These are phyloP conservation scores for Podila horticola DNA, from an alignment of 192 early-diverging fungal genomes.

Conservation along the genomic window DNA sequence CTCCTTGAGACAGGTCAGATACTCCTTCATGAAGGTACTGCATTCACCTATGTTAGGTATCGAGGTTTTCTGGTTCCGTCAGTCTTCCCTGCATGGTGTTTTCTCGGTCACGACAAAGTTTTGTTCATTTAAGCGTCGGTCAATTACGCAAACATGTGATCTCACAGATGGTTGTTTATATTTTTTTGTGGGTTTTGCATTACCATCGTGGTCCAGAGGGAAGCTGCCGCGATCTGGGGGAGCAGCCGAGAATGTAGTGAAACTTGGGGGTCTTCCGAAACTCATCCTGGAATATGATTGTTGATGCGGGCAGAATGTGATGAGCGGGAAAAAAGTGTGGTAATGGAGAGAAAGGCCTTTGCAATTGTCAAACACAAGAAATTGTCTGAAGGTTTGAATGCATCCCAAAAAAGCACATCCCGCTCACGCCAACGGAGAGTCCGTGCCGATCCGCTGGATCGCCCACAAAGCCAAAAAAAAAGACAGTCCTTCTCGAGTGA, in stretches of 20 bases:
- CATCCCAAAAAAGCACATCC: too few relatives aligned
- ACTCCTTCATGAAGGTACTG: constrained; percentile 78
- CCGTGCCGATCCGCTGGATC: too few relatives aligned
- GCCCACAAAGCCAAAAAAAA: too few relatives aligned
- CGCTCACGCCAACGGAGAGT: too few relatives aligned
- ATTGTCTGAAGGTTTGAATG: too few relatives aligned
- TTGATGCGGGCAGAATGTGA: background rate
- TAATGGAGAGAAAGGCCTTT: background rate
- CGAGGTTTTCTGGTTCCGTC: background rate
- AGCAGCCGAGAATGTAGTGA: constrained; percentile 66
- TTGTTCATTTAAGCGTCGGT: background rate
- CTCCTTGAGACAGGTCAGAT: constrained; percentile 80
- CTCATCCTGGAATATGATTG: constrained; percentile 62
- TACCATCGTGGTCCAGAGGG: constrained; percentile 87
- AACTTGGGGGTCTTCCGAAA: constrained; percentile 78
- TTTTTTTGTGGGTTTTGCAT: background rate
- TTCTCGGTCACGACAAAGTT: background rate
- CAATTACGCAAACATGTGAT: background rate
- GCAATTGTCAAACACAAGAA: background rate
- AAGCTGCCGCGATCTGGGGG: constrained; percentile 93
- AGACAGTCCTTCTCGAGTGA: too few relatives aligned
- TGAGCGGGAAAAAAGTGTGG: background rate
- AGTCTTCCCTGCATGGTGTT: background rate
- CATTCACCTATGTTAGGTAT: constrained; percentile 72
- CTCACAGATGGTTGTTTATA: too few relatives aligned